A percentile compares a stretch with the other conserved stretches of the same genome.
Evolutionary conservation across 495 filamentous ascomycete genomes (phyloP).

Genomic region (Lepraria neglecta): DNA sequence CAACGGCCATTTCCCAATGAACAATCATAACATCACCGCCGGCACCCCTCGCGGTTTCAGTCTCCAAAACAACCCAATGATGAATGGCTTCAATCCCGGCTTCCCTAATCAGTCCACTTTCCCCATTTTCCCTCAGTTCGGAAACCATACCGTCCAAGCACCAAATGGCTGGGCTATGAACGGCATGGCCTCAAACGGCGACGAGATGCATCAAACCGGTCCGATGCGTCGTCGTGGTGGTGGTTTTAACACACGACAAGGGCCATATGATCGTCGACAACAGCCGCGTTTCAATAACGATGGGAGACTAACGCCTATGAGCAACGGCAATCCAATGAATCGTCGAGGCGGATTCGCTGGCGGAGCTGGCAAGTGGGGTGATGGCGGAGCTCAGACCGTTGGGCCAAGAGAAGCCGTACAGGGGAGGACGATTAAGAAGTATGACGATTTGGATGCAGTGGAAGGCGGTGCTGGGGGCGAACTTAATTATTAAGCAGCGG

Average conservation of each 20-base stretch:
- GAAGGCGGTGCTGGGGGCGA: slow-evolving; percentile 49
- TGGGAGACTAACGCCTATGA: slow-evolving; percentile 37
- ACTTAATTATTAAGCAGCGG: slow-evolving; percentile 50
- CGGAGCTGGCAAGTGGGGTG: slow-evolving; percentile 53
- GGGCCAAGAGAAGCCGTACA: slow-evolving; percentile 81
- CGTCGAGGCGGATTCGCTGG: slow-evolving; percentile 38
- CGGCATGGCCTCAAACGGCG: slow-evolving; percentile 32
- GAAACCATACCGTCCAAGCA: slow-evolving; percentile 41
- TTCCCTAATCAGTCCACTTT: slow-evolving; percentile 41
- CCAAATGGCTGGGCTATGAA: slow-evolving; percentile 42
- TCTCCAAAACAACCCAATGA: slow-evolving; percentile 58
- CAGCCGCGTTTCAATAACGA: slow-evolving; percentile 31
- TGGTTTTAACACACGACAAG: slow-evolving; percentile 41
- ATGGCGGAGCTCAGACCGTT: slow-evolving; percentile 63
- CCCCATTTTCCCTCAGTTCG: slow-evolving; percentile 39
- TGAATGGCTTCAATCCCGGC: slow-evolving; percentile 36
- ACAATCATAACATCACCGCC: slow-evolving; percentile 62
- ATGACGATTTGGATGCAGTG: slow-evolving; percentile 89
- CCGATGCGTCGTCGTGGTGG: slow-evolving; percentile 54
- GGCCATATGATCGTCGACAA: slow-evolving; percentile 54
- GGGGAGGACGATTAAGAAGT: slow-evolving; percentile 86
- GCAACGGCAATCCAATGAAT: slow-evolving; percentile 23
- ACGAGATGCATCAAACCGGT: slow-evolving; percentile 49
- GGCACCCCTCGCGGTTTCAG: slow-evolving; percentile 92
- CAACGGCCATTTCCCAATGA: slow-evolving; percentile 88